Evolutionary conservation across 163 green algal genomes (phyloP), one percentile per base, ranked within the genome.

Genomic region (Scenedesmus sp.): DNA sequence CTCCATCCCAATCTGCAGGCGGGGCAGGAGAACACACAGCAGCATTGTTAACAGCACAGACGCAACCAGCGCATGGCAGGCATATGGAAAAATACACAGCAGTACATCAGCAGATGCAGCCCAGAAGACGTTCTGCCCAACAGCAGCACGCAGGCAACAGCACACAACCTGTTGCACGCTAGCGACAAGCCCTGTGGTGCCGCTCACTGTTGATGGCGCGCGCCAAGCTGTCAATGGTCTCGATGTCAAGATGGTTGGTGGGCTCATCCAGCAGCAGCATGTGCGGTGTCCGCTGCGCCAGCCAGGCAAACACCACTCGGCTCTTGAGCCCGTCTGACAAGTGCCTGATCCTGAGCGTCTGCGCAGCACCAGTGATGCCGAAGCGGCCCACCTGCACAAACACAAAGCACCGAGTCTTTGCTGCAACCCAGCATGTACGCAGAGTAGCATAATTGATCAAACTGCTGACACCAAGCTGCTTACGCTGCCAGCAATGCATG

Each of bases 221-320:
- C 5, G 98, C 98, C 26, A 99, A 94, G 20, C 96, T 97, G 92
- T 98, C 97, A 93, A 99, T 99, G 57, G 96, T 97, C 94, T 99
- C 97, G 83, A 99, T 98, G 94, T 99, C 98, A 54, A 99, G 92
- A 94, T 99, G 98, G 94, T 99, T 99, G 73, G 97, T 99, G 60
- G 97, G 92, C 92, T 98, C 97, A 89, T 98, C 97, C 89, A 98
- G 94, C 88, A 98, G 93, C 92, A 98, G 94, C 94, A 99, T 97
- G 95, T 99, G 97, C 1, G 98, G 98, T n/a, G 95, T 98, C 55
- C 93, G 91, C 92, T 96, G 94, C 66, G 96, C 96, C 82, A 99
- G 96, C 97, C 96, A 99, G 15, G 97, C 96, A 94, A 99, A 99
- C 85, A 99, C 97, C 34, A 99, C 94, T 54, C 98, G 95, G 20